A percentile compares a stretch with the other conserved stretches of the same genome.
Conservation (phyloP, 2,329 filamentous ascomycete species). For the Alternaria brassicae region DNA sequence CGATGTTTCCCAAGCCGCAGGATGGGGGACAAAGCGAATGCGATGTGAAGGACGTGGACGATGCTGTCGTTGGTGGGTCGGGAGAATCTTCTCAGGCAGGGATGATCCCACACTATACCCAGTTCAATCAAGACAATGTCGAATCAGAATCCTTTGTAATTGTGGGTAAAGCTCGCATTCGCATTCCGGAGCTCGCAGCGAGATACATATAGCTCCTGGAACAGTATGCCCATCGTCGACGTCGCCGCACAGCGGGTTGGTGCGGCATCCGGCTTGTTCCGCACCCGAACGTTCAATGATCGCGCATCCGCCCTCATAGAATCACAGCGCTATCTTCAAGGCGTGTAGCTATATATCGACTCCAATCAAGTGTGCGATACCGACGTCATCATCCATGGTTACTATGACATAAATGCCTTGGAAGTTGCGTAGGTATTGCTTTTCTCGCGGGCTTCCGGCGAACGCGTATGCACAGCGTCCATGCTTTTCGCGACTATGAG, state of each 20-base stretch:
- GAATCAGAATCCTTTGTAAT: background rate
- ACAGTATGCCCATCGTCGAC: background rate
- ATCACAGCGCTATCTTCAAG: background rate
- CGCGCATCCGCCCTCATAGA: background rate
- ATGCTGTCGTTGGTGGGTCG: conserved; percentile 11
- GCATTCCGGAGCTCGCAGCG: conserved; percentile 6
- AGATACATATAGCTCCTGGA: background rate
- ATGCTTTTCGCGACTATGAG: background rate
- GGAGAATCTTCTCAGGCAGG: conserved; percentile 9
- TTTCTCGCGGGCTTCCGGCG: background rate
- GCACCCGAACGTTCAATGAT: background rate
- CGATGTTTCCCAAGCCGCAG: conserved; percentile 6
- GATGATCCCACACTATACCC: conserved; percentile 10
- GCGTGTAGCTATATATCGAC: background rate
- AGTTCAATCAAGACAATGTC: conserved; percentile 1
- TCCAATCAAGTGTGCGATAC: background rate
- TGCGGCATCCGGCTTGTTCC: background rate
- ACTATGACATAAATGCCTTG: background rate
- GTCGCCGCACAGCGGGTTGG: background rate
- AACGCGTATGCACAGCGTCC: background rate
- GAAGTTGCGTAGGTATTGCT: background rate
- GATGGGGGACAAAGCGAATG: conserved; percentile 15
- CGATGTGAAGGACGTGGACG: conserved; percentile 14
- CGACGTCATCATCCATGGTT: background rate
- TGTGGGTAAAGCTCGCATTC: conserved; percentile 20